Evolutionary conservation across 768 basidiomycete species (phyloP), one percentile per base, ranked within the genome.

Genomic region (Hygrocybe coccinea): DNA sequence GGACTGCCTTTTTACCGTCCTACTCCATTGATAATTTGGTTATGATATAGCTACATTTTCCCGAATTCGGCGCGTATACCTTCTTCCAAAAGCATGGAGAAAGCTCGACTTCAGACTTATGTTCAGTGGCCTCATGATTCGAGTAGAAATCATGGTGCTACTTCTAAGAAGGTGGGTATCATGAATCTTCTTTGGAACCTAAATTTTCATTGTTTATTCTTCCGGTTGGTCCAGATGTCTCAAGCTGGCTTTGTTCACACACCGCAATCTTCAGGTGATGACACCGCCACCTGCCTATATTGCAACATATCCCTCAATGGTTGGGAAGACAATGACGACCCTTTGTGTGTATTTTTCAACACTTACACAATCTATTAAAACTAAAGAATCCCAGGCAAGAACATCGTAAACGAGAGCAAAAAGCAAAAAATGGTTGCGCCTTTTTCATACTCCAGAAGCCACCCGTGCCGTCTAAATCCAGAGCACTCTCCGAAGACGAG

Each of bases 261-360:
- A 0, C 89, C 92, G 1, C 80, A 84, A 54, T 70, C 75, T 11
- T 62, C 74, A 1, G 85, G 79, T 3, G 87, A 91, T 60, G 95
- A 98, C 68, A 82, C 85, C 1, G 91, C 84, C 0, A 85, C 85
- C 0, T 98, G 95, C 69, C 74, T 93, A 4, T 93, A 93, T 64
- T 98, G 95, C 66, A 76, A 85, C 43, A 75, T 86, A 34, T 78
- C 84, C 1, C 80, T 95, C 2, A 84, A 85, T 53, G 91, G 89
- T 1, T 98, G 95, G 95, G 90, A 93, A 41, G 73, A 78, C 25
- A 82, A 81, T 12, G 95, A 98, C 67, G 85, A 95, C 69, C 95
- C 95, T 12, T 66, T 85, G 95, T 97, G 69, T 56, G 89, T 73
- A 55, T 10, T 33, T 37, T 17, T 34, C 24, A n/a, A 52, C 14